A percentile compares a stretch with the other conserved stretches of the same genome.
Conservation (phyloP, 306 rosid species). For the Cucumis melo region DNA sequence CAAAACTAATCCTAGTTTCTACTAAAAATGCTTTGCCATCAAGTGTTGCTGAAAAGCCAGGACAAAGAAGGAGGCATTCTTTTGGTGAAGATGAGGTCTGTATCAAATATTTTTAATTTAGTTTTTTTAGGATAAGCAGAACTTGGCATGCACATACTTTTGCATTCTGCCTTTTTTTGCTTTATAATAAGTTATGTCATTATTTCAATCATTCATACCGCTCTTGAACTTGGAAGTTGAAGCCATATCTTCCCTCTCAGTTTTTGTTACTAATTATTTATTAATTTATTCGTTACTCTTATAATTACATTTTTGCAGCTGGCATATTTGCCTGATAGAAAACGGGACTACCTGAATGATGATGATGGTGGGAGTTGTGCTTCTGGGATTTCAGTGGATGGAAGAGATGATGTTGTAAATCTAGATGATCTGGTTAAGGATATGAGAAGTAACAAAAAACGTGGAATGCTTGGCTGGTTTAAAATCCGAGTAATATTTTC, state of each 20-base stretch:
- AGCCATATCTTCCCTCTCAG: neutral
- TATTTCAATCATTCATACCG: neutral
- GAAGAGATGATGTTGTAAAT: constrained; percentile 38
- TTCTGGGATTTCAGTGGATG: constrained; percentile 52
- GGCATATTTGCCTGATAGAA: constrained; percentile 76
- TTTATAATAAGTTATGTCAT: neutral
- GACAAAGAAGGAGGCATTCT: constrained; percentile 67
- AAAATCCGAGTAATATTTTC: constrained; percentile 42
- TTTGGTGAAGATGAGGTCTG: constrained; percentile 90
- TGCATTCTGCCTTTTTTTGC: neutral
- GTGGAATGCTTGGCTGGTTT: constrained; percentile 86
- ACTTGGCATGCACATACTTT: neutral
- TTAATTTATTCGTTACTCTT: neutral
- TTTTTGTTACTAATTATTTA: neutral
- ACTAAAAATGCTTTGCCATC: constrained; percentile 55
- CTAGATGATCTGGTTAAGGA: constrained; percentile 65
- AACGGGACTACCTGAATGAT: constrained; percentile 45
- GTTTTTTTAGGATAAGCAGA: neutral
- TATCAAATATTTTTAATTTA: neutral
- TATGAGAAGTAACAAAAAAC: constrained; percentile 46
- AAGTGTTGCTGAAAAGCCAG: constrained; percentile 41
- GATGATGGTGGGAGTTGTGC: constrained; percentile 51
- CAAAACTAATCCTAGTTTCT: constrained; percentile 76
- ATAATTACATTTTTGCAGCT: constrained; percentile 40
- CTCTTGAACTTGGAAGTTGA: neutral